Evolutionary conservation across 192 early-diverging fungal species (phyloP).

Genomic region (Cetraspora pellucida): DNA sequence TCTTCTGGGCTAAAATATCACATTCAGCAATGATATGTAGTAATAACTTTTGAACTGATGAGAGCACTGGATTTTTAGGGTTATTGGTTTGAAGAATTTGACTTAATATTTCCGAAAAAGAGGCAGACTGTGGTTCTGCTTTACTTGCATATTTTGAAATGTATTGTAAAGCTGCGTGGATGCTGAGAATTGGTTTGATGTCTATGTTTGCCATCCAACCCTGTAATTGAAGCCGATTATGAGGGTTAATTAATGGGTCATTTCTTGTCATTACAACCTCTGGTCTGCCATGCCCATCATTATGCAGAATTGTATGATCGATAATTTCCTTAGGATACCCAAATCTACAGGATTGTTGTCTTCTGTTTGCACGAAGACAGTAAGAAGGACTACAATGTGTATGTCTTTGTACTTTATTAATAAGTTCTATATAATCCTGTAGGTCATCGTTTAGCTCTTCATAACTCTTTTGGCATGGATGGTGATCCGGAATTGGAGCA

Average conservation of each 20-base stretch:
- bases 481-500: neutral
- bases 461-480: neutral
- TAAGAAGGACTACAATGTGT: neutral
- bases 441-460: neutral
- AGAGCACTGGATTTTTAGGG: neutral
- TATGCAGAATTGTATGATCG: neutral
- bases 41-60: neutral
- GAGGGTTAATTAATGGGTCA: neutral
- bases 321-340: neutral
- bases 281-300: neutral
- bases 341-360: neutral
- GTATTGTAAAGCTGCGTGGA: neutral
- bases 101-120: neutral
- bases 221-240: neutral
- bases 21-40: neutral
- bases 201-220: neutral
- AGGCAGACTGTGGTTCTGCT: neutral
- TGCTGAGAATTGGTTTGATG: neutral
- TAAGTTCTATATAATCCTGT: neutral
- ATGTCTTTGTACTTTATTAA: neutral
- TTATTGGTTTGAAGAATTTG: neutral
- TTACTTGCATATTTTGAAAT: too few species aligned
- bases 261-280: neutral
- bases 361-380: neutral
- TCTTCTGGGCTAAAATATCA: too few species aligned